These are phyloP conservation scores for Sporothrix curviconia DNA, from an alignment of 2,329 filamentous ascomycete species.

Conservation along the genomic window DNA sequence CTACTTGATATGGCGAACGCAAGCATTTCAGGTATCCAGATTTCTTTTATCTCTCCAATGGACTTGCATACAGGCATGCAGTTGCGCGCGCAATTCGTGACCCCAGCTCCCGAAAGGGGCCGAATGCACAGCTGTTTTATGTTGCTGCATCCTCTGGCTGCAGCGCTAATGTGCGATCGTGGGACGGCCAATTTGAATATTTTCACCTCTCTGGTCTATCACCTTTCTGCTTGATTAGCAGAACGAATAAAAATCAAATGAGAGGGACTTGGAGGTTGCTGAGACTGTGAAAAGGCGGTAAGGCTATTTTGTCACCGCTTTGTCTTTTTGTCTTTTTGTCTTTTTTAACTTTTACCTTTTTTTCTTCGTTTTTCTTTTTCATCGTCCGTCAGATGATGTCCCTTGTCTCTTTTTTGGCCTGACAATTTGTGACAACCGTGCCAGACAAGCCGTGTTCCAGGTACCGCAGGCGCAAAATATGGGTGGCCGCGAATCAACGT, in stretches of 20 bases:
- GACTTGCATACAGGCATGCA: neutral
- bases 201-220: too few relatives aligned
- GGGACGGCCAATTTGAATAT: neutral
- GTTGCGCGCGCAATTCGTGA: neutral
- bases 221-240: too few relatives aligned
- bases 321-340: neutral
- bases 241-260: too few relatives aligned
- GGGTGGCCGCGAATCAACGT: neutral
- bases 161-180: neutral
- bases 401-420: too few relatives aligned
- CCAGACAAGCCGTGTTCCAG: neutral
- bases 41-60: neutral
- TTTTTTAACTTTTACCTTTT: neutral
- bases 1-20: neutral
- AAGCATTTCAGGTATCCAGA: neutral
- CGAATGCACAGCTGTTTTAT: neutral
- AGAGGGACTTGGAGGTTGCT: too few relatives aligned
- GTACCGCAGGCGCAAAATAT: neutral
- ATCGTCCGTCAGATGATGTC: too few relatives aligned
- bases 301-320: slow-evolving; percentile 2
- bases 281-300: slow-evolving; percentile 13
- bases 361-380: neutral
- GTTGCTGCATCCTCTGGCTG: neutral
- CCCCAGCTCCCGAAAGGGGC: neutral
- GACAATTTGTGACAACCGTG: neutral